Base-by-base conservation (phyloP, 345 rosid species). In the Murraya paniculata region DNA sequence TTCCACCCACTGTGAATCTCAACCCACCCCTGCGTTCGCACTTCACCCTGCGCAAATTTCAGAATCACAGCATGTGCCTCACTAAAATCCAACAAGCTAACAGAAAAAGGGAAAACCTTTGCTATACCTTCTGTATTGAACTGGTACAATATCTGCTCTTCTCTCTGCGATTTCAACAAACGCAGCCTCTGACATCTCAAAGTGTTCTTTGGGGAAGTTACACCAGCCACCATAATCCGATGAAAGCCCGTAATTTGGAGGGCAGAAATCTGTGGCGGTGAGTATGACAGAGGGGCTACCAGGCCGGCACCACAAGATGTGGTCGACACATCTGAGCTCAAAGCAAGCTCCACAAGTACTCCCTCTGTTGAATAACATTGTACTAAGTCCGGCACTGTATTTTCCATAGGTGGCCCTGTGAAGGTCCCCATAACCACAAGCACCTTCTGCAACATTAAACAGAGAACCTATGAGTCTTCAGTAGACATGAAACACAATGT, bases 161-260 rank as follows among this genome's bases (percentile, higher is more conserved):
- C 72, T 81, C 78, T 84, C 87, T 8, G 98, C 98, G 50, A 95
- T 93, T 85, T 91, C 91, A 59, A 89, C 88, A 81, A 95, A 95
- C 48, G 98, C 98, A 9, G 91, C 89, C 86, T 89, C 93, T 5
- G 98, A 93, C 89, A 95, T 87, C 82, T 93, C 98, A 65, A 95
- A 95, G 76, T 95, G 98, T 74, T 91, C 86, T 77, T 89, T 94
- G 14, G 98, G 98, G 77, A 90, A 90, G 86, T 95, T 95, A 80
- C 98, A 95, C 95, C 97, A 91, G 60, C 98, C 98, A 53, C 98
- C 97, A 64, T 89, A 93, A 76, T 91, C 98, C 5, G 92, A 74
- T 0, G 95, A 88, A 38, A 95, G 93, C 19, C 95, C 98, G 25
- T 87, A 86, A 80, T 95, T 95, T 3, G 98, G 98, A 75, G 98